Conservation (phyloP, 208 protist species). For the Borovskyia barvae region DNA sequence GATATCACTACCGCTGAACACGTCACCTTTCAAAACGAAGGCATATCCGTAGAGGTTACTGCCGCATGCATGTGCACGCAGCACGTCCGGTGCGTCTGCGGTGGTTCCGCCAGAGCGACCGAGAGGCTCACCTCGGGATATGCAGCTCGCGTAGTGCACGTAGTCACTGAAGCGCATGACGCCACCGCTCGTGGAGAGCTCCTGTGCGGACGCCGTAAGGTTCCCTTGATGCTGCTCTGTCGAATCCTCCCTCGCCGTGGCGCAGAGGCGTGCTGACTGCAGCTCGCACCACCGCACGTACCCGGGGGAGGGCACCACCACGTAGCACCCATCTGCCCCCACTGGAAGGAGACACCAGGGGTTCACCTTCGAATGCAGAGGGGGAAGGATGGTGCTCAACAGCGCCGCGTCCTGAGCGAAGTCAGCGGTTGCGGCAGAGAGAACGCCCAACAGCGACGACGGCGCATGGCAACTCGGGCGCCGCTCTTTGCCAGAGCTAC, state of each 20-base stretch:
- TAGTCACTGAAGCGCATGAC: constrained; percentile 34
- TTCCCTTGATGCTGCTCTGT: too few species aligned
- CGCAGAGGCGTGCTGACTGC: constrained; percentile 26
- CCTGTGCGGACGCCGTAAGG: neutral
- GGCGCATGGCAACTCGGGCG: neutral
- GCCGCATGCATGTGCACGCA: neutral
- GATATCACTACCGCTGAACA: constrained; percentile 5
- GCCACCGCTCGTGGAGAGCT: constrained; percentile 4
- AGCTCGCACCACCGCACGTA: constrained; percentile 30
- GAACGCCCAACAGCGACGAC: constrained; percentile 10
- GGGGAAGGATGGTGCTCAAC: constrained; percentile 5
- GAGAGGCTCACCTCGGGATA: neutral
- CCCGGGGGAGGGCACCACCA: constrained; percentile 44
- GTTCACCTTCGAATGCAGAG: constrained; percentile 23
- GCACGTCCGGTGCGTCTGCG: too few species aligned
- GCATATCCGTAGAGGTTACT: constrained; percentile 54
- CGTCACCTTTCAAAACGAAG: constrained; percentile 28
- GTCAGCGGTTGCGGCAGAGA: constrained; percentile 15
- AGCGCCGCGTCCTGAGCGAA: constrained; percentile 23
- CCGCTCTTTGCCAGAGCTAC: neutral
- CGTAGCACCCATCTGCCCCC: constrained; percentile 58
- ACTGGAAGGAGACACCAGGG: constrained; percentile 35
- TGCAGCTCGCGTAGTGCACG: constrained; percentile 18
- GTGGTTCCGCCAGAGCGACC: neutral
- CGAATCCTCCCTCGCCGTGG: too few species aligned